phyloP scores from a whole-genome alignment of 805 yeast species.

The Candida maesae region DNA sequence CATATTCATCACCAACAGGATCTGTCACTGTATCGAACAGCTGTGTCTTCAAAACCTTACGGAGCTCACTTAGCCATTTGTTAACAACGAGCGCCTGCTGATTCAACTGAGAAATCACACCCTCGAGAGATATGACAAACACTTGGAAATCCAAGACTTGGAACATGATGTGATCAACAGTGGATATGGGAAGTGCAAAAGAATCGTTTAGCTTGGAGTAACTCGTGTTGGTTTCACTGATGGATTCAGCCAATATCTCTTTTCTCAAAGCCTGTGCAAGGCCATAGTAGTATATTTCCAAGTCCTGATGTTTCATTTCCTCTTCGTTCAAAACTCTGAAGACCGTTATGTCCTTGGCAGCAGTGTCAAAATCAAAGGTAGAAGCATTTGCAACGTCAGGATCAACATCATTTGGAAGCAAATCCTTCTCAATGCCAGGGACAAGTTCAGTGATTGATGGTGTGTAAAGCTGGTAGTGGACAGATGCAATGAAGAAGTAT shows the following conservation, averaged over 20 bases:
- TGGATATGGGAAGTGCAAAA: background rate
- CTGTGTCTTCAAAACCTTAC: constrained; percentile 42
- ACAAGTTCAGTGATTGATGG: constrained; percentile 29
- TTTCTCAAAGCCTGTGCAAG: constrained; percentile 61
- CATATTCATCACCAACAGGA: constrained; percentile 60
- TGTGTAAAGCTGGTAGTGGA: constrained; percentile 54
- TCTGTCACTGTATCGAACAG: constrained; percentile 45
- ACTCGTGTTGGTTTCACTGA: constrained; percentile 15
- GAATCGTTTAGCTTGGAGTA: constrained; percentile 6
- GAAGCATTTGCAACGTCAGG: constrained; percentile 10
- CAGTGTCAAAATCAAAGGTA: background rate
- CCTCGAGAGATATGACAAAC: constrained; percentile 15
- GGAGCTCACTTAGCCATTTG: constrained; percentile 44
- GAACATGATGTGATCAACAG: constrained; percentile 1
- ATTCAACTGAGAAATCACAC: constrained; percentile 38
- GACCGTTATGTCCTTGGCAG: constrained; percentile 24
- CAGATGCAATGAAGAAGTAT: constrained; percentile 73
- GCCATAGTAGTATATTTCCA: constrained; percentile 52
- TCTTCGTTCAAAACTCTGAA: constrained; percentile 23
- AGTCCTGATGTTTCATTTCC: constrained; percentile 36
- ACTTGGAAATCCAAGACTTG: constrained; percentile 10
- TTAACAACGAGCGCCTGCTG: constrained; percentile 49
- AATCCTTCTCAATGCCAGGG: constrained; percentile 23
- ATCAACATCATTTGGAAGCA: constrained; percentile 14
- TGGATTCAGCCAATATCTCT: constrained; percentile 40